Base-by-base conservation (phyloP, 345 rosid genomes). In the Rhodomyrtus tomentosa region DNA sequence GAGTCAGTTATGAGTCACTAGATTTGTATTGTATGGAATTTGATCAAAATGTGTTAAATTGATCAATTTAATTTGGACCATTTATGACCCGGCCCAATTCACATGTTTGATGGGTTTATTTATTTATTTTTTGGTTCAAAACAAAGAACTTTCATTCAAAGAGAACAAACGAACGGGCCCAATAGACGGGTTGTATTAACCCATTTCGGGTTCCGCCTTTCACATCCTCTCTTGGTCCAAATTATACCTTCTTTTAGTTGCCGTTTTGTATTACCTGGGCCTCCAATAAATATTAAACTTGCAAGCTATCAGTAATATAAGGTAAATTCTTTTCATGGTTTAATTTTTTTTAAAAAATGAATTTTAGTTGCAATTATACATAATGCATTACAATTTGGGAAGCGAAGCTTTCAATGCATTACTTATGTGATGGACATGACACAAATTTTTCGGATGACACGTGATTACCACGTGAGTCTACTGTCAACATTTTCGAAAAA, bases 181-280 rank as follows among this genome's bases (percentile, higher is more conserved):
- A n/a, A n/a, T n/a, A n/a, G n/a, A n/a, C n/a, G n/a, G n/a, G n/a
- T n/a, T 59, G 38, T 6, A 59, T 59, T 59, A 15, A 59, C 40
- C 73, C 40, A 29, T 29, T 59, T 29, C 20, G 1, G 36, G 40
- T 27, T 36, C 29, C 29, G 38, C 73, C 38, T 59, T 59, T 16
- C 73, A 29, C 5, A 36, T 59, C 29, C 40, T 59, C 73, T 59
- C 40, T 59, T 7, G 73, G 8, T 59, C 73, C 10, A 59, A 6
- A 59, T 59, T 14, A 29, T 29, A 29, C 10, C 73, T 36, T 27
- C 16, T 92, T 97, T 87, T 84, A 95, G 91, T 86, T 97, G 84
- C 98, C 98, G 83, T 91, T 95, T 86, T 95, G 92, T 84, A 88
- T 95, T 73, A 98, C 96, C 2, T 90, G 82, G 85, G 99, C 96